Conservation (phyloP, 805 yeast genomes). For the Pichia phayaonensis region DNA sequence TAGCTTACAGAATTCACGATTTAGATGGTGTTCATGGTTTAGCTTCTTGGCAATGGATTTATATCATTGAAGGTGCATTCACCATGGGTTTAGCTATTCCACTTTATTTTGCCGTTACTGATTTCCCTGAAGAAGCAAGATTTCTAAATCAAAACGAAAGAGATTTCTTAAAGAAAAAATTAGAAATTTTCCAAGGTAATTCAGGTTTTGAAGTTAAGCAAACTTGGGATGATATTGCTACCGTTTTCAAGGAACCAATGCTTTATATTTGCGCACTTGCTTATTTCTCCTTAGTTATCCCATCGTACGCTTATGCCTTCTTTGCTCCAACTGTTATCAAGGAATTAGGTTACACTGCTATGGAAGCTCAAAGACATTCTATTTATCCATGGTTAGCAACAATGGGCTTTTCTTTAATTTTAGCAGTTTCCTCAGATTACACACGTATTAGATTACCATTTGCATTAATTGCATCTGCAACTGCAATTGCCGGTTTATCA, state of each 20-base stretch:
- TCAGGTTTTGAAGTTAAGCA: constrained; percentile 44
- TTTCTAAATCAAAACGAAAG: constrained; percentile 46
- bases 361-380: constrained; percentile 69
- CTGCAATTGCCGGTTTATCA: constrained; percentile 48
- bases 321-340: constrained; percentile 62
- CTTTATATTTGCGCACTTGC: constrained; percentile 50
- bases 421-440: constrained; percentile 57
- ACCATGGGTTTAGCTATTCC: constrained; percentile 29
- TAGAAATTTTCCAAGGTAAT: constrained; percentile 43
- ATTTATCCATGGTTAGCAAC: constrained; percentile 82
- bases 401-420: constrained; percentile 53
- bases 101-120: constrained; percentile 45
- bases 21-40: constrained; percentile 40
- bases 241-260: constrained; percentile 53
- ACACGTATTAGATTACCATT: constrained; percentile 39
- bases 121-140: constrained; percentile 64
- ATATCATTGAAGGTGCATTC: constrained; percentile 32
- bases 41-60: constrained; percentile 40
- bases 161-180: constrained; percentile 47
- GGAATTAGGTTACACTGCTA: constrained; percentile 57
- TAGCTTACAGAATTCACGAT: constrained; percentile 57
- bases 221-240: constrained; percentile 36
- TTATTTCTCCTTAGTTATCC: constrained; percentile 60
- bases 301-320: constrained; percentile 68
- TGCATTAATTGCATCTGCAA: constrained; percentile 25